Percentiles rank a stretch among this genome's conserved stretches.
Conservation (phyloP, 1,139 yeast genomes). For the Diutina pseudorugosa region DNA sequence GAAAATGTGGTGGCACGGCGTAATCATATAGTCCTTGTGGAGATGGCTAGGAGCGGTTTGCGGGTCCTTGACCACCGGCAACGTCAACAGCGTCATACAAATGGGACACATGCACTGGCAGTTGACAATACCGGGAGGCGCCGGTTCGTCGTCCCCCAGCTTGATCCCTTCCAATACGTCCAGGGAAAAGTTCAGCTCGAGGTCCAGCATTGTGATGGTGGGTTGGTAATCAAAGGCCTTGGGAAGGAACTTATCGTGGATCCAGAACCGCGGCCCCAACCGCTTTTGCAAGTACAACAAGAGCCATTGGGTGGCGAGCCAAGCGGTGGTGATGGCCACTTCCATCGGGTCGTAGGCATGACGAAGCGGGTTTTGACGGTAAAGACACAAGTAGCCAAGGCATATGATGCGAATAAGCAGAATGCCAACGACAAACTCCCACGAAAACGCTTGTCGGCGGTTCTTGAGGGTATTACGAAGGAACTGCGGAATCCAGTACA, state of each 20-base stretch:
- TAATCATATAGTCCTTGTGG: constrained; percentile 54
- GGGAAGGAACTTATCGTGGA: constrained; percentile 64
- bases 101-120: constrained; percentile 64
- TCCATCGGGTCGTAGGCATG: constrained; percentile 46
- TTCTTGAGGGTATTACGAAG: constrained; percentile 68
- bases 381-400: constrained; percentile 44
- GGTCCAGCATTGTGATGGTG: constrained; percentile 42
- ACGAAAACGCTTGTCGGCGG: constrained; percentile 48
- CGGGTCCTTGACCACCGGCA: constrained; percentile 36
- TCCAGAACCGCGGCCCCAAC: constrained; percentile 74
- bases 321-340: constrained; percentile 29
- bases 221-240: constrained; percentile 78
- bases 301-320: constrained; percentile 46
- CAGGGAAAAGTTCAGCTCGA: constrained; percentile 44
- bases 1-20: constrained; percentile 87
- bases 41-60: constrained; percentile 6
- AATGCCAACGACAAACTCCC: constrained; percentile 63
- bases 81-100: constrained; percentile 64
- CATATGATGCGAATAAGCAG: constrained; percentile 55
- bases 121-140: constrained; percentile 8
- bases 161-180: constrained; percentile 21
- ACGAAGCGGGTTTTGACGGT: constrained; percentile 31
- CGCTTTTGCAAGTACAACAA: constrained; percentile 48
- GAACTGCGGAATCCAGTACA: constrained; percentile 89
- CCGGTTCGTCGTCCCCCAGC: constrained; percentile 14